Evolutionary conservation across 345 rosid species (phyloP), one percentile per base, ranked within the genome.

Genomic region (Syzygium oleosum): DNA sequence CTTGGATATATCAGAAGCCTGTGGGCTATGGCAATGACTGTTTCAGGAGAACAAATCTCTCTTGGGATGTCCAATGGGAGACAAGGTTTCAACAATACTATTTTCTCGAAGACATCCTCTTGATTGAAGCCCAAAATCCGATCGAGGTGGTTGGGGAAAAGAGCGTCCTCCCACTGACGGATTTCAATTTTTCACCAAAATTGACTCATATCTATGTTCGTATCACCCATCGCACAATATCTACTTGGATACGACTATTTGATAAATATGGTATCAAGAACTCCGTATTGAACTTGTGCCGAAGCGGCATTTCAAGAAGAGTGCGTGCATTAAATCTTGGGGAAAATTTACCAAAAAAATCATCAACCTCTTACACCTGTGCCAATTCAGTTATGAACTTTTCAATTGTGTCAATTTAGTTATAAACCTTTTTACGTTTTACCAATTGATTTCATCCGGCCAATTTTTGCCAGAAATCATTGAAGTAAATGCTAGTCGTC

Each of bases 81-180:
- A 61, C n/a, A n/a, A 13, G 3, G 19, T 61, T 0, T 0, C 38
- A 14, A n/a, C 1, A n/a, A 0, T n/a, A 34, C 15, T 17, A n/a
- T 13, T n/a, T n/a, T n/a, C 73, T 61, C 38, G 38, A 61, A n/a
- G 34, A 61, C 34, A 27, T 12, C 68, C 17, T 59, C 68, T 59
- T 2, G 63, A 58, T 58, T 23, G 63, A 22, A 27, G 68, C 2
- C 0, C 0, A 12, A 59, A 27, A 0, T 27, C 34, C 68, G 5
- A 27, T 59, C 31, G 31, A 27, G 68, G 0, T 27, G 6, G 68
- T 59, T 12, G 0, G 0, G 0, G n/a, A 59, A 27, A 59, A 59
- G 8, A 59, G 34, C 2, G 13, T 0, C 68, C 68, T 59, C 16
- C 34, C 31, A 2, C 9, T 5, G 73, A n/a, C 1, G 0, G 2